phyloP scores from a whole-genome alignment of 345 rosid genomes.

The Brassica nigra region DNA sequence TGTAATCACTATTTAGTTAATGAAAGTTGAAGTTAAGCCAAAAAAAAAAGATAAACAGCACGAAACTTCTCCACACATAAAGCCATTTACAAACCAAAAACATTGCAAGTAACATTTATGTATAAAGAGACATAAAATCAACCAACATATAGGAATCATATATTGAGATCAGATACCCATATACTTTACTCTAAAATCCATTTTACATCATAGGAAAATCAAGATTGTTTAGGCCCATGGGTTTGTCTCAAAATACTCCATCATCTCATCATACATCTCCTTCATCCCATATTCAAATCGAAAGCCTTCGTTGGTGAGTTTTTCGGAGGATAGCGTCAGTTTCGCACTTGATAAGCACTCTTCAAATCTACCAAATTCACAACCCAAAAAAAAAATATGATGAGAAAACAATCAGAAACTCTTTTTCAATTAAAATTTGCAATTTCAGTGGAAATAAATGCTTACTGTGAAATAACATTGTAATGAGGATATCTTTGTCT shows the following conservation, averaged over 20 bases:
- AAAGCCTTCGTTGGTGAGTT: constrained; percentile 61
- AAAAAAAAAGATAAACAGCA: no score
- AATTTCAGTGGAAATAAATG: background rate
- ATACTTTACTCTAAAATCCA: background rate
- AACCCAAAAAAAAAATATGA: background rate
- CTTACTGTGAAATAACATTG: constrained; percentile 70
- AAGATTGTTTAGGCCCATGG: constrained; percentile 33
- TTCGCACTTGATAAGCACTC: constrained; percentile 65
- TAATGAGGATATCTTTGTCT: constrained; percentile 63
- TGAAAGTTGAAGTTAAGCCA: no score
- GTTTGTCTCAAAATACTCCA: constrained; percentile 55
- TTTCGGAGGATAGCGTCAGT: constrained; percentile 65
- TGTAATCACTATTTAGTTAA: no score
- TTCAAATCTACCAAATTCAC: constrained; percentile 55
- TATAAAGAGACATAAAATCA: background rate
- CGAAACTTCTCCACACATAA: no score
- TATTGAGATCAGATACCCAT: constrained; percentile 26
- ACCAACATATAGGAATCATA: background rate
- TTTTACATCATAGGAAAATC: background rate
- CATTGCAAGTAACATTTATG: no score
- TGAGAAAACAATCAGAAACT: background rate
- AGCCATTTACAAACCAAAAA: no score
- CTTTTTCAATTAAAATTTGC: background rate
- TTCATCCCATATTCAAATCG: constrained; percentile 64
- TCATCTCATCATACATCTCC: constrained; percentile 74